phyloP scores from a whole-genome alignment of 306 rosid genomes.

The Prunus salicina region DNA sequence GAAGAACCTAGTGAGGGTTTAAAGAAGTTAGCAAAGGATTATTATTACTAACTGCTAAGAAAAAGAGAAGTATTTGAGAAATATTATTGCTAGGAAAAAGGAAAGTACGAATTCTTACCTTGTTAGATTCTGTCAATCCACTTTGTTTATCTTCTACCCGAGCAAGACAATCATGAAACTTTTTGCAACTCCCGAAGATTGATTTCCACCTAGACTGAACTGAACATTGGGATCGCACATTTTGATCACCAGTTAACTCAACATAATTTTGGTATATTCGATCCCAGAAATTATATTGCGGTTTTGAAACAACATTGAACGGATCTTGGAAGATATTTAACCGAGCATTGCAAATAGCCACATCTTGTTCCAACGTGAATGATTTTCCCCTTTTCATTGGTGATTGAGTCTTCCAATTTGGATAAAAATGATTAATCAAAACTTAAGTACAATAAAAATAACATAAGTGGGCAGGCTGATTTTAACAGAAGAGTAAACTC shows the following conservation, averaged over 20 bases:
- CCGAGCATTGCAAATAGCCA: conserved; percentile 2
- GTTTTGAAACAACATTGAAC: background rate
- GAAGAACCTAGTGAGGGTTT: background rate
- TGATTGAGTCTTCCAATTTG: background rate
- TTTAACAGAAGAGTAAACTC: background rate
- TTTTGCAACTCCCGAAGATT: background rate
- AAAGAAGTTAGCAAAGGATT: background rate
- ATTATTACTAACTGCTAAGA: background rate
- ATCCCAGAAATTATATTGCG: background rate
- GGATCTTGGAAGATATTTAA: background rate
- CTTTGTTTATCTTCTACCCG: background rate
- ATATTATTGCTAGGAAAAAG: background rate
- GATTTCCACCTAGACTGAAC: background rate
- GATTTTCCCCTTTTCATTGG: background rate
- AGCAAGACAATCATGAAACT: background rate
- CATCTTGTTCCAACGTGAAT: background rate
- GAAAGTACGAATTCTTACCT: background rate
- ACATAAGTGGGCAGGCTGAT: background rate
- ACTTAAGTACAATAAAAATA: background rate
- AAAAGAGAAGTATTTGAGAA: background rate
- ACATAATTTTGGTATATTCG: background rate
- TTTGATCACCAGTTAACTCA: background rate
- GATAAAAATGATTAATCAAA: background rate
- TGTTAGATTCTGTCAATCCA: background rate
- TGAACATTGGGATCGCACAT: background rate